Percentiles rank a stretch among this genome's conserved stretches.
Evolutionary conservation across 31 red algal genomes (phyloP).

Genomic region (Odonthalia washingtoniensis): DNA sequence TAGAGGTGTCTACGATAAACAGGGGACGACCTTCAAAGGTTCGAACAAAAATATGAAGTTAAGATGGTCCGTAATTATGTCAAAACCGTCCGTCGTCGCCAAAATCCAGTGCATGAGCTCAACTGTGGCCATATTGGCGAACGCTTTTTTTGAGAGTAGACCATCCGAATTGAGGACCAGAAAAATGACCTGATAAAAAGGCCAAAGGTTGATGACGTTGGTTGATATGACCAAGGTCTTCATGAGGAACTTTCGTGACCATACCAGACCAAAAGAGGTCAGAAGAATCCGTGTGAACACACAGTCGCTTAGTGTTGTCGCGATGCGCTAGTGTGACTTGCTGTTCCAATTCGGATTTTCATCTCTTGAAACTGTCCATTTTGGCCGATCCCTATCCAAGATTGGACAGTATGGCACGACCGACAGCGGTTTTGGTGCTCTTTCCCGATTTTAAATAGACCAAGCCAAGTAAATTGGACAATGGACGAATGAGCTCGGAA

Average conservation of each 20-base stretch:
- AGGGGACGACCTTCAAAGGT: background rate
- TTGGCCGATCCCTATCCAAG: background rate
- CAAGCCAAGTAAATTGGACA: background rate
- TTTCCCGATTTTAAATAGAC: background rate
- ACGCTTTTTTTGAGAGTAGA: background rate
- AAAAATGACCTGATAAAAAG: no score
- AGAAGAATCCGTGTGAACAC: constrained; percentile 13
- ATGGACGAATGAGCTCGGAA: background rate
- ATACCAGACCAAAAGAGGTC: constrained; percentile 23
- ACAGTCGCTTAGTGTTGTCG: background rate
- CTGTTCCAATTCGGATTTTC: background rate
- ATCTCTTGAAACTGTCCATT: background rate
- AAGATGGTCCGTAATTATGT: background rate
- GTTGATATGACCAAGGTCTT: background rate
- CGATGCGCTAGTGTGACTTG: constrained; percentile 3
- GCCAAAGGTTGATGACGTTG: constrained; percentile 9
- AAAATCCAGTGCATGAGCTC: background rate
- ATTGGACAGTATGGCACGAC: constrained; percentile 2
- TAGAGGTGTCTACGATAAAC: background rate
- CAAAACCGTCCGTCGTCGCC: background rate
- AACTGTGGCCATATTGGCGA: background rate
- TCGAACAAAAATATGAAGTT: background rate
- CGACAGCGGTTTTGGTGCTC: background rate
- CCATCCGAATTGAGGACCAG: constrained; percentile 14
- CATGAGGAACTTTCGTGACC: constrained; percentile 4